Evolutionary conservation across 1,284 basidiomycete species (phyloP), one percentile per base, ranked within the genome.

Genomic region (Filobasidium uniguttulatum): DNA sequence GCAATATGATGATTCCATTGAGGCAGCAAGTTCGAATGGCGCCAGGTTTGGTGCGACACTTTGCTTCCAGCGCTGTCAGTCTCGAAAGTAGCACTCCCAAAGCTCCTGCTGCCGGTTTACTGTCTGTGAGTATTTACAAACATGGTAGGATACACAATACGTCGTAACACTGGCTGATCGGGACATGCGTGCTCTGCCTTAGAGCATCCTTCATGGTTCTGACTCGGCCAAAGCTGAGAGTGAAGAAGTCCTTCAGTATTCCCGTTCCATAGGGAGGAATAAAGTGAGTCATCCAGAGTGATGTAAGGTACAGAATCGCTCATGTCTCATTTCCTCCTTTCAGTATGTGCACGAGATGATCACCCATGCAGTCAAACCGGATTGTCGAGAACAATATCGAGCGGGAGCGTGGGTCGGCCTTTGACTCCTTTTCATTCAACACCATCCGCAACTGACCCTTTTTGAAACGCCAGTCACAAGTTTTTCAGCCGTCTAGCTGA

Each of bases 361-460:
- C 69, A 78, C 88, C 33, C 90, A 96, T 69, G 75, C 73, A 53
- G 84, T 94, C 57, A 82, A 81, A 62, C 87, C 89, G 6, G 78
- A 81, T 52, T 78, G 78, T 52, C 72, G 78, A 33, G 80, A 82
- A 37, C 81, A 82, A 56, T 96, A 96, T 68, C 85, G 85, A 72
- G 74, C 77, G 57, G 85, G 85, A 43, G 86, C 86, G 83, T 87
- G 66, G 65, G 83, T 75, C 23, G 33, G 10, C 54, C 50, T 40
- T 47, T 55, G 48, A 44, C 44, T 43, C 33, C 6, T 28, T 9
- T 19, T 9, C 29, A 33, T 28, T 34, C 25, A n/a, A n/a, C 1
- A 14, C n/a, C 1, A 15, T 4, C 3, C n/a, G 14, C 17, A 26
- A 14, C 43, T 50, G 33, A 38, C 15, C 17, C 3, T 31, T 25